Evolutionary conservation across 352 stramenopile species (phyloP).

Genomic region (Phytopythium mirpurense): DNA sequence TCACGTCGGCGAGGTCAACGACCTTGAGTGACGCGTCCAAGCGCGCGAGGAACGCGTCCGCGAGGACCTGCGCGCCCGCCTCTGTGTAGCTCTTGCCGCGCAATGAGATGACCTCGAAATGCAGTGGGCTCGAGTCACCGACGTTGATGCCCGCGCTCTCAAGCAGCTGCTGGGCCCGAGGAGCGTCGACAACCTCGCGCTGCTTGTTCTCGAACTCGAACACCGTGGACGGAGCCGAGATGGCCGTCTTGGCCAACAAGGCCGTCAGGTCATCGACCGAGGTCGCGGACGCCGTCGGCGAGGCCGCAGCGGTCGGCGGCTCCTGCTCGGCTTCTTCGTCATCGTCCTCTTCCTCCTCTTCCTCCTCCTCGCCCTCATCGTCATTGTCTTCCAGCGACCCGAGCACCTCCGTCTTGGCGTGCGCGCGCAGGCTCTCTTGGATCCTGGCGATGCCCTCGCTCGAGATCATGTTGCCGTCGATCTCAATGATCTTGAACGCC

Average conservation of each 20-base stretch:
- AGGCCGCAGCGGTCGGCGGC: conserved; percentile 7
- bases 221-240: conserved; percentile 21
- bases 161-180: conserved; percentile 45
- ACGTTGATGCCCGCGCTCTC: conserved; percentile 31
- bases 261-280: conserved; percentile 41
- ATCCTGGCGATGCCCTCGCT: conserved; percentile 54
- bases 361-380: conserved; percentile 68
- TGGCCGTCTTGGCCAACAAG: conserved; percentile 35
- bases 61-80: conserved; percentile 48
- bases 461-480: conserved; percentile 84
- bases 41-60: conserved; percentile 42
- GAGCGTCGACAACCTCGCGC: conserved; percentile 67
- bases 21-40: conserved; percentile 39
- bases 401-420: conserved; percentile 51
- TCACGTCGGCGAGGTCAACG: conserved; percentile 90
- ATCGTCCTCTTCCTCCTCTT: conserved; percentile 38
- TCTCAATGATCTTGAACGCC: conserved; percentile 45
- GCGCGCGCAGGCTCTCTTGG: conserved; percentile 33
- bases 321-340: conserved; percentile 36
- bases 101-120: conserved; percentile 54
- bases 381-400: conserved; percentile 82
- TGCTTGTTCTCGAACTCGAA: conserved; percentile 55
- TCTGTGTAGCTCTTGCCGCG: conserved; percentile 80
- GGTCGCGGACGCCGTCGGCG: conserved; percentile 9
- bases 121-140: conserved; percentile 26